Base-by-base conservation (phyloP, 345 rosid genomes). In the Citropsis articulata region DNA sequence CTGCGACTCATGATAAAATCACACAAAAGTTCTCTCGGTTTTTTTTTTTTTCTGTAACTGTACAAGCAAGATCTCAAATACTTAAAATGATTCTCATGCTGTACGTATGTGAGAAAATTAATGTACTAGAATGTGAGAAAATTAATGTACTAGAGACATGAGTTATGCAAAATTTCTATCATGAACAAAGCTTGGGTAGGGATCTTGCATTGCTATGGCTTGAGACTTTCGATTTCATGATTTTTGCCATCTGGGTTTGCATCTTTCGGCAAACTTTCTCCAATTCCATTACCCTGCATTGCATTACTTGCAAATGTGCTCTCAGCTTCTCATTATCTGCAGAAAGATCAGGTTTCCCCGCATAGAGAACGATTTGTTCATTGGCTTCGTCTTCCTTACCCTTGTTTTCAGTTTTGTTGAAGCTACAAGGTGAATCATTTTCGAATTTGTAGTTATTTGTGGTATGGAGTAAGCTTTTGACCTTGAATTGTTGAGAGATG, bases 131-230 rank as follows among this genome's bases (percentile, higher is more conserved):
- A 83, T 19, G 76, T 62, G 66, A 40, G 53, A 67, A 72, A 65
- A 27, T 31, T 28, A 22, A 71, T 36, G 69, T 55, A 13, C 9
- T 70, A 27, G 62, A 22, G 59, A 71, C 28, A 72, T 25, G 19
- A 33, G 42, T 21, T 67, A 76, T 64, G 42, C 53, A 56, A 56
- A 10, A 74, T 40, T 71, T 30, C 30, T 78, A 77, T 91, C 89
- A 91, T 45, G 97, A 94, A 84, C 99, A 96, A 8, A 94, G 89
- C 87, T 80, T 94, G 9, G 98, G 98, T 64, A 96, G 81, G 10
- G 95, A 91, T 86, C 91, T 89, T 50, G 85, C 77, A 60, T 60
- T 87, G 42, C 84, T 84, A 69, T 76, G 89, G 78, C 81, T 88
- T 27, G 85, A 28, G 59, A 35, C 80, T 82, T 79, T 96, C 24